Evolutionary conservation across 306 rosid species (phyloP).

Genomic region (Fagus crenata): DNA sequence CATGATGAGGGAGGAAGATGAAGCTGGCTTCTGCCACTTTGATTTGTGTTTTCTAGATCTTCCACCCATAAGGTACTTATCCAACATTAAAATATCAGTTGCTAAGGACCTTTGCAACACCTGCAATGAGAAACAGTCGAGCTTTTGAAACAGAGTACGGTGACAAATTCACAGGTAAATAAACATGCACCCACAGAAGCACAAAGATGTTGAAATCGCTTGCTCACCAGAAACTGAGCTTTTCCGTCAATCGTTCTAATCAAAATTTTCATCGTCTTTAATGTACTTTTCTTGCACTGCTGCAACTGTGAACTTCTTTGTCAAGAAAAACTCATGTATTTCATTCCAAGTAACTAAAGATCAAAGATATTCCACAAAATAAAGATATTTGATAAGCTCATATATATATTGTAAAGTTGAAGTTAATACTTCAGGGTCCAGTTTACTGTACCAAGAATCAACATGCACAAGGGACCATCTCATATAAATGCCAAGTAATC

Average conservation of each 20-base stretch:
- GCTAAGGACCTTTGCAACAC: neutral
- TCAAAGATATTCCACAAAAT: neutral
- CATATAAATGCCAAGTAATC: neutral
- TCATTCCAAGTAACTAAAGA: slow-evolving; percentile 2
- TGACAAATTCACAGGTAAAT: neutral
- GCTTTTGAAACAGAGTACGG: neutral
- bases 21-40: neutral
- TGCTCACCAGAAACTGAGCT: slow-evolving; percentile 10
- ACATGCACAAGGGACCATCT: neutral
- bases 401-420: neutral
- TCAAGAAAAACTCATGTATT: slow-evolving; percentile 47
- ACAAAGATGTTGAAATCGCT: neutral
- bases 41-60: neutral
- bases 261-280: slow-evolving; percentile 67
- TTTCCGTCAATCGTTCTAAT: slow-evolving; percentile 35
- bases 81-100: neutral
- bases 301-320: slow-evolving; percentile 70
- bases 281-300: slow-evolving; percentile 95
- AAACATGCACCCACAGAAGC: neutral
- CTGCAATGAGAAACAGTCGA: neutral
- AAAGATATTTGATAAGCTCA: too few species aligned
- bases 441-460: neutral
- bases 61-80: neutral
- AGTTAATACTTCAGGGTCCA: neutral
- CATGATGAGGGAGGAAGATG: neutral